A percentile compares a stretch with the other conserved stretches of the same genome.
These are phyloP conservation scores for Leccinum boreale DNA, from an alignment of 768 basidiomycete genomes.

Conservation along the genomic window DNA sequence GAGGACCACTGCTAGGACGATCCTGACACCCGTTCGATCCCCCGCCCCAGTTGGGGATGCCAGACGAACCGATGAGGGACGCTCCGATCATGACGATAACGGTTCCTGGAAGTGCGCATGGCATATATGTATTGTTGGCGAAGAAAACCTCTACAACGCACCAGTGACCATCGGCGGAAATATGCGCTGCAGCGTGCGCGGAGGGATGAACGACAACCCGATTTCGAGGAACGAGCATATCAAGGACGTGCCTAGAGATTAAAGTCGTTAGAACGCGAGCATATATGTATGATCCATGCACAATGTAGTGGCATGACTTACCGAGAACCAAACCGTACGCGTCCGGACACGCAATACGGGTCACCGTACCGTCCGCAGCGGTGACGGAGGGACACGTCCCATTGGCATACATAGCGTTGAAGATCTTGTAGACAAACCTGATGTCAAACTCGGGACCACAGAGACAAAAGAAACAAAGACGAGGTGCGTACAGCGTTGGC, in stretches of 20 bases:
- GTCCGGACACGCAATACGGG: conserved; percentile 65
- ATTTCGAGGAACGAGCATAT: conserved; percentile 79
- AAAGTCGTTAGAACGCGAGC: not conserved
- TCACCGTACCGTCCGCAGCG: conserved; percentile 55
- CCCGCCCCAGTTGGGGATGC: no score
- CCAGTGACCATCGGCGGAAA: conserved; percentile 84
- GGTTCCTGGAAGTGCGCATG: conserved; percentile 43
- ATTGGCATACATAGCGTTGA: conserved; percentile 71
- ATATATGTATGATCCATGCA: not conserved
- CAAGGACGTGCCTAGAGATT: conserved; percentile 69
- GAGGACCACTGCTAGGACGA: no score
- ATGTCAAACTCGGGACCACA: not conserved
- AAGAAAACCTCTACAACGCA: conserved; percentile 15
- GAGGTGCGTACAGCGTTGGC: no score
- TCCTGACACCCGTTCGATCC: no score
- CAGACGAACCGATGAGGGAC: no score
- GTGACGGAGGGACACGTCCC: conserved; percentile 70
- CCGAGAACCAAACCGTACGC: conserved; percentile 79
- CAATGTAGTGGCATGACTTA: conserved; percentile 19
- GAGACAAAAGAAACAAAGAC: not conserved
- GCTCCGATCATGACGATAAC: conserved; percentile 84
- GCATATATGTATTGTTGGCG: not conserved
- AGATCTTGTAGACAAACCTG: conserved; percentile 44
- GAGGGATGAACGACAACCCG: conserved; percentile 73
- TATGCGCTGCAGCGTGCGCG: conserved; percentile 55